Base-by-base conservation (phyloP, 2,329 filamentous ascomycete genomes). In the Zarea fungicola region DNA sequence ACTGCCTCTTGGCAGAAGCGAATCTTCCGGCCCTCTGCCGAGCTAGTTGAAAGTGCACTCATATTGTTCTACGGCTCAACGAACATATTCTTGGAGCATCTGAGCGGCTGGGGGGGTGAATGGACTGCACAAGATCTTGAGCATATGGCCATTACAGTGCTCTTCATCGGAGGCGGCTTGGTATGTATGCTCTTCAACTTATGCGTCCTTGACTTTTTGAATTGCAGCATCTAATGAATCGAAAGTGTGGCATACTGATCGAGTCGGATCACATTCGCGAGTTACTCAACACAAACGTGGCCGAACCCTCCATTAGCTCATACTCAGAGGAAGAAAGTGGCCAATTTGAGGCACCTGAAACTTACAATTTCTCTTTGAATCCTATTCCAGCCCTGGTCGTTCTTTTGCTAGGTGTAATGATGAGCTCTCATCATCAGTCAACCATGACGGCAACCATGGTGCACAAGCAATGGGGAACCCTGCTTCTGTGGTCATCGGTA, bases 161-260 rank as follows among this genome's bases (percentile, higher is more conserved):
- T 97, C 64, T 97, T 97, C 71, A 88, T 96, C 54, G 92, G 92
- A 48, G 92, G 91, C 56, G 92, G 93, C 40, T 63, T 96, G 69
- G 85, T 90, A 69, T 75, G 82, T 74, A n/a, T n/a, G n/a, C n/a
- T n/a, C n/a, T n/a, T n/a, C n/a, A n/a, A n/a, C n/a, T n/a, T n/a
- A n/a, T n/a, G n/a, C n/a, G n/a, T 26, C 7, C 2, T 4, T 21
- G 14, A n/a, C 22, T 2, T 22, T 2, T 14, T 25, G 6, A 28
- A 9, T 7, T 19, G 11, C 8, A 13, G 23, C 19, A 16, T 14
- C 18, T 6, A 10, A 28, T 7, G 14, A 11, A 10, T 22, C 22
- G 28, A 11, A 48, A 85, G 77, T 83, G 83, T 57, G 88, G 89
- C 42, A 93, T 95, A 85, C 80, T 95, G 41, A 77, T 95, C 55